phyloP scores from a whole-genome alignment of 331 rosid species.

The Cydonia oblonga region DNA sequence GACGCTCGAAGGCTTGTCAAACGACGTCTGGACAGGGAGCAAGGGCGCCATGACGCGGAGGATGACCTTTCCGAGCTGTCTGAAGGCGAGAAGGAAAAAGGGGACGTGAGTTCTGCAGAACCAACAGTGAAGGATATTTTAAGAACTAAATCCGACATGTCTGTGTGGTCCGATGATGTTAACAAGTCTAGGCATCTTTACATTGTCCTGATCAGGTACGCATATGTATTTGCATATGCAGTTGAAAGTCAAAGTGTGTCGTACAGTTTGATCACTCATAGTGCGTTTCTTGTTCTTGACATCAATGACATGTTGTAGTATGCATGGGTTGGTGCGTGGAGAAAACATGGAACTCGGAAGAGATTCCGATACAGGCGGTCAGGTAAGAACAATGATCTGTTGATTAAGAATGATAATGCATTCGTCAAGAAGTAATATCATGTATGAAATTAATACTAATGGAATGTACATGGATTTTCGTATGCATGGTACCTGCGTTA shows the following conservation, averaged over 20 bases:
- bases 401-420: not conserved
- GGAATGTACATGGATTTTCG: not conserved
- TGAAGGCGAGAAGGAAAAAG: constrained; percentile 71
- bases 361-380: constrained; percentile 88
- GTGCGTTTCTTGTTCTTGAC: not conserved
- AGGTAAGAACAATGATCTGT: constrained; percentile 25
- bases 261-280: not conserved
- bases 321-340: constrained; percentile 79
- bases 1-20: constrained; percentile 45
- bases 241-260: not conserved
- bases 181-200: constrained; percentile 42
- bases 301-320: no score
- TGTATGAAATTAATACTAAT: not conserved
- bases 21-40: constrained; percentile 38
- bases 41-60: constrained; percentile 59
- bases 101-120: constrained; percentile 17
- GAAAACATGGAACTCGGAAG: constrained; percentile 87
- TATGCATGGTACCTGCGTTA: not conserved
- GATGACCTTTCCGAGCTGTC: constrained; percentile 69
- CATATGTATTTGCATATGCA: not conserved
- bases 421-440: not conserved
- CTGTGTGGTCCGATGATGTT: constrained; percentile 45
- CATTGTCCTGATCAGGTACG: constrained; percentile 56
- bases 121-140: constrained; percentile 14
- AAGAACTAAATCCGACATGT: constrained; percentile 41